Percentiles rank a stretch among this genome's conserved stretches.
phyloP scores from a whole-genome alignment of 176 grass and related monocot genomes.

The Olyra latifolia region DNA sequence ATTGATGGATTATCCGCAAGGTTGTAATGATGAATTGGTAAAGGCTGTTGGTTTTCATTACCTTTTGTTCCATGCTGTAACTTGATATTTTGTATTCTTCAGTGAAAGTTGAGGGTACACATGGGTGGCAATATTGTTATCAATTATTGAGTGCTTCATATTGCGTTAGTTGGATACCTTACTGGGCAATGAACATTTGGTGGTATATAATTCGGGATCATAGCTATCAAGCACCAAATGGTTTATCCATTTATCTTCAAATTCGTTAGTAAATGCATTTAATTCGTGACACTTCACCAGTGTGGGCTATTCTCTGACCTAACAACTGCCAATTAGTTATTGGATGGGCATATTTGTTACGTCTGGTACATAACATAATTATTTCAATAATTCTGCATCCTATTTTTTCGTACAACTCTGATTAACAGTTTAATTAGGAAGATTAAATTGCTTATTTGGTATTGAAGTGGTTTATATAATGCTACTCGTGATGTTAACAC shows the following conservation, averaged over 20 bases:
- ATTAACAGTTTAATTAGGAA: not conserved
- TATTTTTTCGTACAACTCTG: not conserved
- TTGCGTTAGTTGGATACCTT: not conserved
- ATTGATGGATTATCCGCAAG: not conserved
- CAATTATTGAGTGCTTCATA: not conserved
- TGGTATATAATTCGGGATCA: not conserved
- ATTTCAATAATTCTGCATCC: not conserved
- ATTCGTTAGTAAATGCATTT: not conserved
- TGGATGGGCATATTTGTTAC: not conserved
- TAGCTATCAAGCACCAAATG: not conserved
- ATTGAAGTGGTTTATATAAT: not conserved
- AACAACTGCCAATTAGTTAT: not conserved
- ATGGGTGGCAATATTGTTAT: not conserved
- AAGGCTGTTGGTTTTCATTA: not conserved
- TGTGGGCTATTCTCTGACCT: not conserved
- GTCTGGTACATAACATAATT: not conserved
- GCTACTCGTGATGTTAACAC: not conserved
- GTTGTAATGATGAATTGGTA: not conserved
- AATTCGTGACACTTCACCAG: not conserved
- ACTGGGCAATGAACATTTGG: not conserved
- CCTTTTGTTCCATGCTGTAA: not conserved
- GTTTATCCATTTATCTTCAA: not conserved
- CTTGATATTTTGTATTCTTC: conserved; percentile 19
- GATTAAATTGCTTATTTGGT: not conserved
- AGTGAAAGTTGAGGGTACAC: not conserved